Percentiles rank a stretch among this genome's conserved stretches.
Evolutionary conservation across 345 rosid species (phyloP).

Genomic region (Litchi chinensis): DNA sequence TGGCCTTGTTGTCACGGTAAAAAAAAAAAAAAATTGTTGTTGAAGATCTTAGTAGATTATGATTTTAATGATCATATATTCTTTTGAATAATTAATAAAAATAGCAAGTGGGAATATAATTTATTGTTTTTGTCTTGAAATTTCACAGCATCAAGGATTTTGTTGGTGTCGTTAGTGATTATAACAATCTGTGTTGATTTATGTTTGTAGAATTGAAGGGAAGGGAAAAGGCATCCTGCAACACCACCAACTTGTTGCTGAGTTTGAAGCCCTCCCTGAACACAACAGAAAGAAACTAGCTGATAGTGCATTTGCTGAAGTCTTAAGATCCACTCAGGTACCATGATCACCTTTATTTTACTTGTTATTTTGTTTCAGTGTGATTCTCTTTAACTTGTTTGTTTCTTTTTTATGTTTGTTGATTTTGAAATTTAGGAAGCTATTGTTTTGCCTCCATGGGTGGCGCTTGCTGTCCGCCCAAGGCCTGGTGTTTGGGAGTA

Average conservation of each 20-base stretch:
- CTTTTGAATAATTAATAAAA: background rate
- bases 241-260: conserved; percentile 68
- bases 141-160: too few species aligned
- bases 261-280: conserved; percentile 69
- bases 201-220: conserved; percentile 56
- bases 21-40: background rate
- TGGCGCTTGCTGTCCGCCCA: conserved; percentile 90
- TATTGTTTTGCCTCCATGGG: conserved; percentile 84
- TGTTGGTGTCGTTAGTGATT: background rate
- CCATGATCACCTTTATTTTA: background rate
- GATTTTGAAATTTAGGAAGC: conserved; percentile 63
- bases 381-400: background rate
- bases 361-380: background rate
- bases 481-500: conserved; percentile 99
- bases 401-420: background rate
- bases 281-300: conserved; percentile 50
- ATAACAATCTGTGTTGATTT: background rate
- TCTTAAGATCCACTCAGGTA: conserved; percentile 75
- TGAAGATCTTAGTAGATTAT: conserved; percentile 16
- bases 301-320: conserved; percentile 64
- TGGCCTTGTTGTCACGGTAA: conserved; percentile 75
- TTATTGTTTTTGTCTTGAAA: background rate
- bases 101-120: too few species aligned
- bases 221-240: conserved; percentile 84
- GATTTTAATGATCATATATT: background rate